Evolutionary conservation across 2,329 filamentous ascomycete species (phyloP).

Genomic region (Rugonectria rugulosa): DNA sequence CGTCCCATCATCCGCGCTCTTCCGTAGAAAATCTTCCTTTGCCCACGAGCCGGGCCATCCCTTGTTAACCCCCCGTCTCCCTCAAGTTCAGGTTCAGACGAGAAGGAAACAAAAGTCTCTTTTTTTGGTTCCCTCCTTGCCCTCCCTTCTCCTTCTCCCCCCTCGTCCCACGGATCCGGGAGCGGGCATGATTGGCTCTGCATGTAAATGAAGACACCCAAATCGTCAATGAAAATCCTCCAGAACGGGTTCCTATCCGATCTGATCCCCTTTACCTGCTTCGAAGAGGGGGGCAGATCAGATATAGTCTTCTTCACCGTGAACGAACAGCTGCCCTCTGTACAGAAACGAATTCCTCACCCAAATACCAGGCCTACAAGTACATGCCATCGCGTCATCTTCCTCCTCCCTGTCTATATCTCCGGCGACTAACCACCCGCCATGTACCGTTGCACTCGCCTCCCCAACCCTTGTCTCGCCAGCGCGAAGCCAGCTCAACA

Average conservation of each 20-base stretch:
- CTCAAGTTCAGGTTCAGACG: conserved; percentile 10
- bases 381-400: conserved; percentile 12
- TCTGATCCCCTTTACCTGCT: neutral
- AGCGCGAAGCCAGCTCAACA: conserved; percentile 12
- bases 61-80: neutral
- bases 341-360: too few species aligned
- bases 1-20: neutral
- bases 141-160: neutral
- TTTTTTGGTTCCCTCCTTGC: conserved; percentile 2
- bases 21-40: conserved; percentile 13
- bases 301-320: too few species aligned
- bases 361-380: too few species aligned
- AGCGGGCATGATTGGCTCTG: conserved; percentile 15
- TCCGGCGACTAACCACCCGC: conserved; percentile 14
- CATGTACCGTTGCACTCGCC: conserved; percentile 10
- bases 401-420: conserved; percentile 15
- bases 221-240: conserved; percentile 11
- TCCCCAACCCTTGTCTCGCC: conserved; percentile 16
- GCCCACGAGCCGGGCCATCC: conserved; percentile 12
- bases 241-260: too few species aligned
- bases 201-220: conserved; percentile 9
- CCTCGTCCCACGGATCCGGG: conserved; percentile 16
- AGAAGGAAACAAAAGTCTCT: too few species aligned
- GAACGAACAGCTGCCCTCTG: too few species aligned
- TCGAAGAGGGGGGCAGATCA: too few species aligned